Percentiles rank a stretch among this genome's conserved stretches.
phyloP scores from a whole-genome alignment of 768 basidiomycete species.

The Gymnopilus junonius region DNA sequence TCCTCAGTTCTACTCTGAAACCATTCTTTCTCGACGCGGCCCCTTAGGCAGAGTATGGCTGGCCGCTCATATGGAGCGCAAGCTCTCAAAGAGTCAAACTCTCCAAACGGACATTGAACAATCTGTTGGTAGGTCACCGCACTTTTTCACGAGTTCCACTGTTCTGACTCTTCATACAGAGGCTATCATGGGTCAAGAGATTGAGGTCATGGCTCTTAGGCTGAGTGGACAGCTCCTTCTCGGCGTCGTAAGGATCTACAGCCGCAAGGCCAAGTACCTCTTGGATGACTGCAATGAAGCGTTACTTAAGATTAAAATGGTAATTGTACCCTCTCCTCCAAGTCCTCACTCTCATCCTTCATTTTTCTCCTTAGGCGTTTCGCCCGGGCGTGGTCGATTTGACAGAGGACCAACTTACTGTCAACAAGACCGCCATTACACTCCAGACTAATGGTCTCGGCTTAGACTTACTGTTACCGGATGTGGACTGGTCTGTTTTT shows the following conservation, averaged over 20 bases:
- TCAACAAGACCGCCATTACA: slow-evolving; percentile 88
- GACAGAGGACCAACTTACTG: slow-evolving; percentile 91
- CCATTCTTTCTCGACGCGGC: slow-evolving; percentile 91
- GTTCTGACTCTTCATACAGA: slow-evolving; percentile 43
- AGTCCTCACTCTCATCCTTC: slow-evolving; percentile 4
- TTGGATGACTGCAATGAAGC: slow-evolving; percentile 98
- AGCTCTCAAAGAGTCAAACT: slow-evolving; percentile 95
- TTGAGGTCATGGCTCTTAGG: slow-evolving; percentile 92
- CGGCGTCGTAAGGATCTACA: slow-evolving; percentile 97
- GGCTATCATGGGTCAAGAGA: slow-evolving; percentile 93
- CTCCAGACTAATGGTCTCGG: slow-evolving; percentile 79
- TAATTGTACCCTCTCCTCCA: slow-evolving; percentile 29
- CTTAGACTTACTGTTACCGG: slow-evolving; percentile 78
- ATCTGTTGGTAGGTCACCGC: slow-evolving; percentile 66
- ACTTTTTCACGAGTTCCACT: background rate
- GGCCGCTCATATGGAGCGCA: slow-evolving; percentile 97
- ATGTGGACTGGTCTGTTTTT: slow-evolving; percentile 72
- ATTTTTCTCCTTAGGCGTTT: slow-evolving; percentile 66
- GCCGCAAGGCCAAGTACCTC: slow-evolving; percentile 96
- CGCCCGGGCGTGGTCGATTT: slow-evolving; percentile 95
- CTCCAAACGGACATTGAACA: slow-evolving; percentile 94
- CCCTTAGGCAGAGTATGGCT: slow-evolving; percentile 98
- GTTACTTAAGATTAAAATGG: slow-evolving; percentile 93
- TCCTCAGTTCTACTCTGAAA: slow-evolving; percentile 88
- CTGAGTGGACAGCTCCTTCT: slow-evolving; percentile 96